A percentile compares a stretch with the other conserved stretches of the same genome.
Evolutionary conservation across 441 rosid genomes (phyloP).

Genomic region (Mallotus japonicus): DNA sequence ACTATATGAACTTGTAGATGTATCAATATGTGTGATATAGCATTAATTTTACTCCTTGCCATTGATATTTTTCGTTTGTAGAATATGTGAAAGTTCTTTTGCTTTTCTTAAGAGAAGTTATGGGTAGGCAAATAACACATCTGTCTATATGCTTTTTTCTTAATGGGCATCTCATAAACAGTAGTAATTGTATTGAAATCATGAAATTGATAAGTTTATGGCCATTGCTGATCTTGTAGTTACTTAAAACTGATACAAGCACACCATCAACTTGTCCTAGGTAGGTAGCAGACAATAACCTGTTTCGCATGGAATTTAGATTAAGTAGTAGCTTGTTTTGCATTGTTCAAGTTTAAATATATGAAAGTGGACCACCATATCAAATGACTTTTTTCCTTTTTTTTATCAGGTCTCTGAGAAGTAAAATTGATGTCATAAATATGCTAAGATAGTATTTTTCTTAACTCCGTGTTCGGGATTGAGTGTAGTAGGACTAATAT

Average conservation of each 20-base stretch:
- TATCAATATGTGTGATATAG: no score
- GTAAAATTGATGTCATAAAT: no score
- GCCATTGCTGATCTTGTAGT: no score
- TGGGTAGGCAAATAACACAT: background rate
- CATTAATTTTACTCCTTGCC: slow-evolving; percentile 2
- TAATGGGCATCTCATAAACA: background rate
- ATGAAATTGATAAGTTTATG: background rate
- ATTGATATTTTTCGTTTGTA: background rate
- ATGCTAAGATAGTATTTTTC: no score
- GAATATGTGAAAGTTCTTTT: slow-evolving; percentile 3
- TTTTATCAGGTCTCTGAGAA: no score
- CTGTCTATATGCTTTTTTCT: background rate
- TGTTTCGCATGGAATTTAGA: background rate
- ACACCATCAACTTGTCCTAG: background rate
- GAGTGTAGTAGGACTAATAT: no score
- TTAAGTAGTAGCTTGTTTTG: background rate
- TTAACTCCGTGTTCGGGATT: no score
- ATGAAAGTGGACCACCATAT: background rate
- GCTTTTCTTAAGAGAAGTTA: background rate
- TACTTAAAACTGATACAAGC: background rate
- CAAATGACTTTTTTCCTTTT: no score
- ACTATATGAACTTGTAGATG: no score
- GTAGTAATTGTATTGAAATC: background rate
- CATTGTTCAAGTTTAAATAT: slow-evolving; percentile 2
- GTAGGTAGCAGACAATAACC: background rate